phyloP scores from a whole-genome alignment of 306 rosid species.

The Vigna mungo region DNA sequence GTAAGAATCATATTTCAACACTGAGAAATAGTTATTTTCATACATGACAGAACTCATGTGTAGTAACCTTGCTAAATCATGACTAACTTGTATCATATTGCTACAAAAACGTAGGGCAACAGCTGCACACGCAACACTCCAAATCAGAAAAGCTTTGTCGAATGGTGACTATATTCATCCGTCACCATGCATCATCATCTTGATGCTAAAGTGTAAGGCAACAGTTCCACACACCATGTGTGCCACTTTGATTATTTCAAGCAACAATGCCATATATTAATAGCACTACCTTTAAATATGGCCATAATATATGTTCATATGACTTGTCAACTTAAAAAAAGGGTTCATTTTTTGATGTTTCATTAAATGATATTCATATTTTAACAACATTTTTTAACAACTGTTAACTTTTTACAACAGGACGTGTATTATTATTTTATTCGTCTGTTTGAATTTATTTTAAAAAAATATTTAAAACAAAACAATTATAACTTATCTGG shows the following conservation, averaged over 20 bases:
- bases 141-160: not conserved
- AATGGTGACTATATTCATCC: not conserved
- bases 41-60: not conserved
- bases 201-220: not conserved
- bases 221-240: constrained; percentile 1
- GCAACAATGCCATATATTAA: not conserved
- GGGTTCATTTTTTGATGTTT: not conserved
- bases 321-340: not conserved
- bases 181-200: not conserved
- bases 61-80: no score
- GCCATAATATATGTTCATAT: no score
- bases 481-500: no score
- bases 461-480: no score
- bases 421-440: no score
- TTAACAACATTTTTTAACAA: no score
- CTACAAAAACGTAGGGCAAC: not conserved
- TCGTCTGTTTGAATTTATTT: no score
- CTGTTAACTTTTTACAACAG: no score
- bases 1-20: no score
- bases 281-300: no score
- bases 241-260: not conserved
- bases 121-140: not conserved
- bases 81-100: not conserved
- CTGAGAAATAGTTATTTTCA: not conserved
- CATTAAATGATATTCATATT: no score